Evolutionary conservation across 768 basidiomycete genomes (phyloP).

Genomic region (Lyophyllum decastes): DNA sequence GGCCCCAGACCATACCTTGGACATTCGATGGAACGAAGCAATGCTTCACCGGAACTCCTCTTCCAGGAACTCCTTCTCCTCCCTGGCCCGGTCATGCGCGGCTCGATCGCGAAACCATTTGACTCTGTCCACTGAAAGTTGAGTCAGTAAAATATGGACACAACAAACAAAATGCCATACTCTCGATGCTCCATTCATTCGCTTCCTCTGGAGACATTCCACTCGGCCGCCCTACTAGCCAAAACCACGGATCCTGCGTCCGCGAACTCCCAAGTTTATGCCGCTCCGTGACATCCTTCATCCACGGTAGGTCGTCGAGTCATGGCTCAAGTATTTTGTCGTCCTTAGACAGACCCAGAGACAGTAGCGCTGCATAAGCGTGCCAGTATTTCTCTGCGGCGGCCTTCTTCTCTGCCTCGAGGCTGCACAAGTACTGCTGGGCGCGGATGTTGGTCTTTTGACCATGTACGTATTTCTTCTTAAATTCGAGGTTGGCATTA

Average conservation of each 20-base stretch:
- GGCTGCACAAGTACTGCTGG: conserved; percentile 17
- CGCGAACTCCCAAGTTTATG: conserved; percentile 18
- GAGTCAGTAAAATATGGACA: not conserved
- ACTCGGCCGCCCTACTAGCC: conserved; percentile 16
- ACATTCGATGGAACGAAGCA: conserved; percentile 10
- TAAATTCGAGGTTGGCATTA: conserved; percentile 21
- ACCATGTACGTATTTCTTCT: conserved; percentile 20
- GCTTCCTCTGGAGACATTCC: conserved; percentile 16
- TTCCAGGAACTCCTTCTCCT: conserved; percentile 29
- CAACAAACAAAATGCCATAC: conserved; percentile 12
- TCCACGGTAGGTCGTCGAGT: conserved; percentile 14
- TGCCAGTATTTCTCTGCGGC: conserved; percentile 18
- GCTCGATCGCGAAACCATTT: too few relatives aligned
- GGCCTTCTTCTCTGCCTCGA: conserved; percentile 13
- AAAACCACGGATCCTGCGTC: conserved; percentile 26
- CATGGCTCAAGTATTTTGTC: conserved; percentile 19
- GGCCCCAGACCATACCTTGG: conserved; percentile 1
- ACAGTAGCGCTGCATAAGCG: conserved; percentile 15
- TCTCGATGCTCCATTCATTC: conserved; percentile 22
- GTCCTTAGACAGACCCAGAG: conserved; percentile 8
- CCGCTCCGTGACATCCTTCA: conserved; percentile 16
- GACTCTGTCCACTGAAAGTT: not conserved
- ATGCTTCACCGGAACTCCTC: conserved; percentile 21
- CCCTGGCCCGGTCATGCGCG: conserved; percentile 4
- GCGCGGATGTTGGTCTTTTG: conserved; percentile 24